Evolutionary conservation across 2,329 filamentous ascomycete species (phyloP), one percentile per base, ranked within the genome.

Genomic region (Trichoderma semiorbis): DNA sequence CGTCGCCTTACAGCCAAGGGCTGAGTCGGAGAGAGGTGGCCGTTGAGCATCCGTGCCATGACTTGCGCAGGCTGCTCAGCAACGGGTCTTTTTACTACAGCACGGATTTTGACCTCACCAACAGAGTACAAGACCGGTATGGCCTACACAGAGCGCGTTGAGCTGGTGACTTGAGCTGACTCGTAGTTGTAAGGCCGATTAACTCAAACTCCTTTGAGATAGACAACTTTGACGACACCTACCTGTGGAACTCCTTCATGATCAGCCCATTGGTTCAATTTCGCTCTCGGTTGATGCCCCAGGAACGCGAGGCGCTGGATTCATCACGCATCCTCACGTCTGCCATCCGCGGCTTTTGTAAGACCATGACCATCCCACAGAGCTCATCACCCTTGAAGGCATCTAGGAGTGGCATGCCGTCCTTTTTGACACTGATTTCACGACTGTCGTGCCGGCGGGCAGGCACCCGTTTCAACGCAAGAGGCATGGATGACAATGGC

Each of bases 231-330:
- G 94, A 99, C 80, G 92, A 94, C 77, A 92, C 93, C 1, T 98
- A 97, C 79, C 83, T 99, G 21, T 99, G 96, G 96, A 99, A 99
- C 79, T 97, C 94, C 4, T 98, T 97, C 82, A 98, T 99, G 94
- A 97, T 99, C 77, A 91, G 92, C 74, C 95, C 96, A 6, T 86
- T 99, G 69, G 91, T 98, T 34, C 89, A 94, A 79, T 98, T 99
- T 80, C 91, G 96, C 57, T 94, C 92, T 34, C 89, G 93, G 21
- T 86, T 99, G 61, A 88, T 93, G 73, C 88, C 89, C 7, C 87
- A 89, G 69, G 94, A 98, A 76, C 92, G 91, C 75, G 87, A 89
- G 73, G 90, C 90, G 5, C 86, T 99, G n/a, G 96, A 99, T 83
- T 86, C 88, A 3, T 97, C 94, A 24, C 89, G 92, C 53, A 94